These are phyloP conservation scores for Aphanomyces invadans DNA, from an alignment of 352 stramenopile genomes.

Conservation along the genomic window DNA sequence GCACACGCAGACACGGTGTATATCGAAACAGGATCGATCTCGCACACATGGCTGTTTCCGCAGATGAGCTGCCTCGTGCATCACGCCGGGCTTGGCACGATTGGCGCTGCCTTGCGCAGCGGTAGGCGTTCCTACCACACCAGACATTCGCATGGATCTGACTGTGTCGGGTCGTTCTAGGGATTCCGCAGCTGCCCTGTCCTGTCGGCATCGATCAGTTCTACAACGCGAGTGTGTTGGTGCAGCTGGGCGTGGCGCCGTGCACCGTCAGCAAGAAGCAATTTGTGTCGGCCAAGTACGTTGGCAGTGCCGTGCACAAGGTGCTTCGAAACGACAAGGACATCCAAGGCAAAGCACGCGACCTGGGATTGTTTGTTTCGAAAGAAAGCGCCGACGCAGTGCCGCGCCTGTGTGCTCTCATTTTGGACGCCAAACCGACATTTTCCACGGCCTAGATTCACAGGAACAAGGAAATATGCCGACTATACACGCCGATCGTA, in stretches of 20 bases:
- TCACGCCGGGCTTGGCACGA: slow-evolving; percentile 10
- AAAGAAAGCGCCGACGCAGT: slow-evolving; percentile 3
- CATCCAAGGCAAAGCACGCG: background rate
- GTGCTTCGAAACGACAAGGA: background rate
- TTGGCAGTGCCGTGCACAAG: background rate
- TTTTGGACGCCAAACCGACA: slow-evolving; percentile 7
- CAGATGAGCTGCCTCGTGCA: slow-evolving; percentile 20
- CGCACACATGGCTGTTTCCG: slow-evolving; percentile 9
- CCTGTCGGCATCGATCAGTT: slow-evolving; percentile 6
- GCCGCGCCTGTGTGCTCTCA: background rate
- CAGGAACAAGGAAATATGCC: too few species aligned
- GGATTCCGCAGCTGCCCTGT: slow-evolving; percentile 14
- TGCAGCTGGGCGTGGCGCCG: slow-evolving; percentile 9
- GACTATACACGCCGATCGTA: too few species aligned
- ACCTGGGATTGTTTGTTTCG: background rate
- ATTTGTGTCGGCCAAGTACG: background rate
- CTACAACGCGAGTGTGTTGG: slow-evolving; percentile 9
- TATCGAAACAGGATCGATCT: background rate
- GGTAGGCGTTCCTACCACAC: background rate
- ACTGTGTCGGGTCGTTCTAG: too few species aligned
- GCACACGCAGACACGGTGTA: background rate
- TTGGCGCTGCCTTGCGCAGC: background rate
- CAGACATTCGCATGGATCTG: background rate
- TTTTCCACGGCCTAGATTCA: slow-evolving; percentile 1
- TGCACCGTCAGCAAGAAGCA: background rate